Percentiles rank a stretch among this genome's conserved stretches.
These are phyloP conservation scores for Noccaea caerulescens DNA, from an alignment of 345 rosid genomes.

Conservation along the genomic window DNA sequence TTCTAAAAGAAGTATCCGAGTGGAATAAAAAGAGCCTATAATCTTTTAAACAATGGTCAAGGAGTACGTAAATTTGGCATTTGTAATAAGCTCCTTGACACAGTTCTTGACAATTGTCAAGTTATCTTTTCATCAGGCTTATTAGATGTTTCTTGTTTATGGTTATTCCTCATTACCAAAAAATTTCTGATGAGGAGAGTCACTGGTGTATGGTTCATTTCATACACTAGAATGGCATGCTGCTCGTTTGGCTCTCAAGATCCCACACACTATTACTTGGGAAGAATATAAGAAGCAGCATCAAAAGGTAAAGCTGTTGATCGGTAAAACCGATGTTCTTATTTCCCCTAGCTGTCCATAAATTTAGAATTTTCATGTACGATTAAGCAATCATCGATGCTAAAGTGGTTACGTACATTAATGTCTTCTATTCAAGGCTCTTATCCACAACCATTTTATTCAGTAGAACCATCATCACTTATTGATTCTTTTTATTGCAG, in stretches of 20 bases:
- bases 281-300: constrained; percentile 85
- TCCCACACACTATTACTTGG: constrained; percentile 89
- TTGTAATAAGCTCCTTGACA: not conserved
- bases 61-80: not conserved
- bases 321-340: too few species aligned
- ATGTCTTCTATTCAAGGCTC: constrained; percentile 2
- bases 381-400: constrained; percentile 4
- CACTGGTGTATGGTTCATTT: constrained; percentile 99
- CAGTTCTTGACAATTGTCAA: not conserved
- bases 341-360: too few species aligned
- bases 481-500: constrained; percentile 16
- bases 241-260: constrained; percentile 98
- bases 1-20: not conserved
- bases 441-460: not conserved
- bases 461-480: not conserved
- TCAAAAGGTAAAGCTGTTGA: constrained; percentile 57
- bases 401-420: not conserved
- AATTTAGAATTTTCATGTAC: too few species aligned
- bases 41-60: not conserved
- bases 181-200: constrained; percentile 89
- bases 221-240: constrained; percentile 99
- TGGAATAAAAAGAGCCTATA: constrained; percentile 5
- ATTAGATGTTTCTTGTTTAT: not conserved
- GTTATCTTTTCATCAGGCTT: constrained; percentile 2
- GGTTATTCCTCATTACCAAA: constrained; percentile 39